Evolutionary conservation across 2,329 filamentous ascomycete species (phyloP), one percentile per base, ranked within the genome.

Genomic region (Rhinocladiella similis): DNA sequence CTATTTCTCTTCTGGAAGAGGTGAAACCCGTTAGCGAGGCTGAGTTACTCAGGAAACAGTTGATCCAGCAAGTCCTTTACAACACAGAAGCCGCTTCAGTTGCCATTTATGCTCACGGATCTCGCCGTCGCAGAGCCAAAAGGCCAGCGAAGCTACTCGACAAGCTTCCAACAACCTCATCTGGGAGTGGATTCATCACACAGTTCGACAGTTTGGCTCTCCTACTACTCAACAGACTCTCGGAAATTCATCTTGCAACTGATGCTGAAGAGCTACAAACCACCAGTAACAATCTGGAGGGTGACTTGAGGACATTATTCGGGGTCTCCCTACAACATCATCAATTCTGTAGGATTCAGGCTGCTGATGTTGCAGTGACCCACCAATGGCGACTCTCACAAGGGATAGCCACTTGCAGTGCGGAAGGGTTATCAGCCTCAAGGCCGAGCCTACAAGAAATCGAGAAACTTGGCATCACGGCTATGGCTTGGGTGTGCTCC

Each of bases 341-440:
- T 20, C 16, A 45, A 25, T 53, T 49, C 29, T 57, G 29, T 22
- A 42, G 54, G 13, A 53, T 57, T 14, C 54, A 57, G 25, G 54
- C 54, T 1, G 54, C 54, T 10, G 54, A 57, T 27, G 54, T 57
- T 4, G 50, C 46, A 16, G 18, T 57, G 22, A 53, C 43, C 20
- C 54, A 47, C n/a, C 54, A 57, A 29, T 57, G 54, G 54, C 54
- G 53, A 27, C 50, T 57, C 14, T 57, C 54, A 3, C 49, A 27
- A 27, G 7, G 7, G 42, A 6, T 41, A 45, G 19, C 39, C 51
- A 10, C 35, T 49, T 3, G 29, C 38, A 25, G 29, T 3, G 25
- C 25, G 25, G 7, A 7, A 27, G 25, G 25, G 25, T 27, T 27
- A 12, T 7, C 29, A 33, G 29, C 10, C 29, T 33, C 29, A 33